Evolutionary conservation across 139 green algal genomes (phyloP).

Genomic region (Closterium sp.): DNA sequence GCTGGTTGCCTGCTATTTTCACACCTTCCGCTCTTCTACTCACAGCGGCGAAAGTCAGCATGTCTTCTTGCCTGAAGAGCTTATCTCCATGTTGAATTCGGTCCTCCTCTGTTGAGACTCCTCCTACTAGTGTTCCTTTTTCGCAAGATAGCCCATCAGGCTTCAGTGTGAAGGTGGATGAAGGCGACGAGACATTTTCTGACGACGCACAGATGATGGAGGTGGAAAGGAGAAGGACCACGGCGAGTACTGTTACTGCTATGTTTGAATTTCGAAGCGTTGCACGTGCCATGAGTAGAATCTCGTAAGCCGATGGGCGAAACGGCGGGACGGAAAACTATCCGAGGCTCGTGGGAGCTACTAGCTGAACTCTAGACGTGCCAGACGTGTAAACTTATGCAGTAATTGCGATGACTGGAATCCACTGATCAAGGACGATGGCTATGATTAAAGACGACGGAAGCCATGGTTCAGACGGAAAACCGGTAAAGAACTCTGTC

Average conservation of each 20-base stretch:
- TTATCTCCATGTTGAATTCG: background rate
- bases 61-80: background rate
- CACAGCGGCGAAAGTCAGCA: background rate
- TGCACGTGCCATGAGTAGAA: background rate
- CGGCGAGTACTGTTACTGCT: background rate
- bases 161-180: background rate
- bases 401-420: background rate
- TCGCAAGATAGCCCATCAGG: background rate
- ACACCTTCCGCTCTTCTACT: background rate
- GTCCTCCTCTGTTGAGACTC: background rate
- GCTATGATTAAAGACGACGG: background rate
- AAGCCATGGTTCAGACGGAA: background rate
- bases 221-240: background rate
- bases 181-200: background rate
- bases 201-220: background rate
- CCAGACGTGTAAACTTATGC: background rate
- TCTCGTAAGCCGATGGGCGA: background rate
- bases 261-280: background rate
- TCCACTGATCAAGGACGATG: background rate
- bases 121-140: background rate
- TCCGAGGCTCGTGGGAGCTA: background rate
- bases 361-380: no score
- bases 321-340: background rate
- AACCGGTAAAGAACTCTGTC: background rate
- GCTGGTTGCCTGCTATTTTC: background rate